These are phyloP conservation scores for Scopulariopsis brevicaulis DNA, from an alignment of 2,329 filamentous ascomycete genomes.

Conservation along the genomic window DNA sequence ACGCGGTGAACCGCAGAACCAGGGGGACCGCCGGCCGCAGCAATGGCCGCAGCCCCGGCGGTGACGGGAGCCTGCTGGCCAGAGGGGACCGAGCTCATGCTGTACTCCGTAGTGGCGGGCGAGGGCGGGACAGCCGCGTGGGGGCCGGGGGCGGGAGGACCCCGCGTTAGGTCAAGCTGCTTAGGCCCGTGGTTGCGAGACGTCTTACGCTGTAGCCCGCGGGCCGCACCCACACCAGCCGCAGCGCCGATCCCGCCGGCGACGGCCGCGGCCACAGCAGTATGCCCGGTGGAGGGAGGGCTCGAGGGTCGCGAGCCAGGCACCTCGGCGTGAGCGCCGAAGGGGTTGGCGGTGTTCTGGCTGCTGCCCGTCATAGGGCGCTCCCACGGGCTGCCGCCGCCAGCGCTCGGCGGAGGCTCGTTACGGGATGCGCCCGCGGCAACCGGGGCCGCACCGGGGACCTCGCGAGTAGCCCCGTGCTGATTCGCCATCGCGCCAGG, in stretches of 20 bases:
- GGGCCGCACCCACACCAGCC: constrained; percentile 24
- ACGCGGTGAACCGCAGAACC: constrained; percentile 72
- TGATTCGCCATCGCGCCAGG: constrained; percentile 68
- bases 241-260: constrained; percentile 13
- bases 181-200: constrained; percentile 42
- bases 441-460: constrained; percentile 29
- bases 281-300: constrained; percentile 15
- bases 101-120: constrained; percentile 53
- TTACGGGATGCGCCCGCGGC: constrained; percentile 12
- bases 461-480: too few species aligned
- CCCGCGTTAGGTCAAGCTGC: constrained; percentile 42
- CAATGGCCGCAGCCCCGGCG: constrained; percentile 45
- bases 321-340: constrained; percentile 44
- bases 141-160: constrained; percentile 10
- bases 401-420: constrained; percentile 12
- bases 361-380: constrained; percentile 31
- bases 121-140: constrained; percentile 35
- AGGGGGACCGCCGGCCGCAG: constrained; percentile 47
- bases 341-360: constrained; percentile 56
- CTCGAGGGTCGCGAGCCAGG: constrained; percentile 15
- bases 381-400: constrained; percentile 30
- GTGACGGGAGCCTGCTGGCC: constrained; percentile 32
- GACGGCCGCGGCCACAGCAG: constrained; percentile 13
- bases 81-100: constrained; percentile 40
- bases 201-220: constrained; percentile 36